Conservation (phyloP, 106 monocot genomes). For the Vanilla planifolia region DNA sequence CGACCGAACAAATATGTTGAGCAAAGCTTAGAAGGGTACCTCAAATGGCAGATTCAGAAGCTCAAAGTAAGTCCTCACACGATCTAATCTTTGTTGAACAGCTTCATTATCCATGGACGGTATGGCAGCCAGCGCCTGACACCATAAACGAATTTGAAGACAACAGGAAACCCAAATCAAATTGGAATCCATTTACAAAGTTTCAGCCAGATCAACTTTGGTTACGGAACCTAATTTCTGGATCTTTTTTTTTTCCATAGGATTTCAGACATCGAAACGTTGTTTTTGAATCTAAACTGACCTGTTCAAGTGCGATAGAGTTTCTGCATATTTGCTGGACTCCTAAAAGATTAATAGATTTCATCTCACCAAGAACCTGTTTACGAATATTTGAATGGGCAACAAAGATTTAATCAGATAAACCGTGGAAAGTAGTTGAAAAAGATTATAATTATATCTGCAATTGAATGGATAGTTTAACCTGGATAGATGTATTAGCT, state of each 20-base stretch:
- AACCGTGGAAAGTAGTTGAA: neutral
- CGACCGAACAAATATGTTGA: too few species aligned
- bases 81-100: slow-evolving; percentile 83
- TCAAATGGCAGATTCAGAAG: slow-evolving; percentile 93
- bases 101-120: slow-evolving; percentile 85
- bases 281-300: slow-evolving; percentile 14
- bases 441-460: slow-evolving; percentile 3
- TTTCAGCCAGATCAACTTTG: too few species aligned
- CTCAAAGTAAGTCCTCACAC: slow-evolving; percentile 87
- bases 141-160: neutral
- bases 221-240: too few species aligned
- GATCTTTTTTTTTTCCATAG: too few species aligned
- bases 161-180: too few species aligned
- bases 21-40: slow-evolving; percentile 19
- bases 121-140: slow-evolving; percentile 85
- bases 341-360: slow-evolving; percentile 89
- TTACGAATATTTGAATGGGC: neutral
- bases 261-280: too few species aligned
- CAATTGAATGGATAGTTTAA: slow-evolving; percentile 14
- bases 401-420: slow-evolving; percentile 2
- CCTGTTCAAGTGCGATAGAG: slow-evolving; percentile 97
- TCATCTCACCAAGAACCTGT: slow-evolving; percentile 87
- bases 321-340: slow-evolving; percentile 99
- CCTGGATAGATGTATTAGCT: slow-evolving; percentile 81
- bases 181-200: too few species aligned